Evolutionary conservation across 495 filamentous ascomycete species (phyloP).

Genomic region (Penicillium salamii): DNA sequence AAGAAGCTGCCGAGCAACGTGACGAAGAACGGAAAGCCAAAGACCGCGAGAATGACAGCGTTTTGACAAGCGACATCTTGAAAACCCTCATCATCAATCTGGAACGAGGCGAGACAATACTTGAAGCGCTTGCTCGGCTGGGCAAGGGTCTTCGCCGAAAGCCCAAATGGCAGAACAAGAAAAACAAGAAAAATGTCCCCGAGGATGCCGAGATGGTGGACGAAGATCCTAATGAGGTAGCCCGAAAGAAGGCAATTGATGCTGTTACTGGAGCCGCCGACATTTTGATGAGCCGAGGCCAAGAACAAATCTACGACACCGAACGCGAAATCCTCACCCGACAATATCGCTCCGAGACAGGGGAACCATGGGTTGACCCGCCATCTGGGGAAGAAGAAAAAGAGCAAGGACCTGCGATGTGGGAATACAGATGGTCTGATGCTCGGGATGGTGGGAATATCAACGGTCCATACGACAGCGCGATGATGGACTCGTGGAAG

Average conservation of each 20-base stretch:
- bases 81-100: constrained; percentile 66
- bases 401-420: constrained; percentile 51
- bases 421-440: constrained; percentile 92
- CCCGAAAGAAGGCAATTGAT: constrained; percentile 70
- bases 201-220: constrained; percentile 67
- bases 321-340: constrained; percentile 81
- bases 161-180: constrained; percentile 58
- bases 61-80: constrained; percentile 72
- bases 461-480: constrained; percentile 83
- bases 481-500: constrained; percentile 84
- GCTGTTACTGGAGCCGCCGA: constrained; percentile 86
- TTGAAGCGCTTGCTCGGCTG: constrained; percentile 84
- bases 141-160: constrained; percentile 64
- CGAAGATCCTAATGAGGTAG: constrained; percentile 68
- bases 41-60: constrained; percentile 66
- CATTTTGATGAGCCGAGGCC: constrained; percentile 73
- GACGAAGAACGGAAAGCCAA: constrained; percentile 71
- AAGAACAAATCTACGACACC: constrained; percentile 83
- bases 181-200: constrained; percentile 53
- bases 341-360: constrained; percentile 82
- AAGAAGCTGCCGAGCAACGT: constrained; percentile 81
- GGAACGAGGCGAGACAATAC: constrained; percentile 79
- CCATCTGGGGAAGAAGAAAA: constrained; percentile 22
- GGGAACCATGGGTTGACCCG: constrained; percentile 84
- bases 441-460: constrained; percentile 74